Evolutionary conservation across 208 protist genomes (phyloP), one percentile per base, ranked within the genome.

Genomic region (Leishmania arabica): DNA sequence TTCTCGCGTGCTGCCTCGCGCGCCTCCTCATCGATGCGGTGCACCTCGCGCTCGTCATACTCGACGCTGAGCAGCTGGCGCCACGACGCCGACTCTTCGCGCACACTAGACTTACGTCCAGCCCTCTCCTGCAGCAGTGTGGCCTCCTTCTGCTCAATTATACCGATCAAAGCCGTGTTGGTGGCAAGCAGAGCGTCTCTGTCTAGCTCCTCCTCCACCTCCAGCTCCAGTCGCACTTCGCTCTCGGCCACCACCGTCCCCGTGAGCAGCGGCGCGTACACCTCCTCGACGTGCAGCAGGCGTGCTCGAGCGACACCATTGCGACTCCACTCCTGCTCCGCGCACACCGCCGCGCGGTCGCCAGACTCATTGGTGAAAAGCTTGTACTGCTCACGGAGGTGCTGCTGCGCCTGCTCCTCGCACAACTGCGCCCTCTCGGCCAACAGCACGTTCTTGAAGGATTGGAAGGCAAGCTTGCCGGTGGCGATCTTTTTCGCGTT

Each of bases 271-370:
- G 80, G 82, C 13, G 13, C 40, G 62, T 71, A 69, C 24, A 78
- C 74, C 60, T 81, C 75, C 31, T 78, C 78, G 9, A 79, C 72
- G 53, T 79, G 60, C 75, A 80, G 70, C 21, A 70, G 54, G 47
- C 34, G 56, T 53, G 68, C 70, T 9, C 83, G 79, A 27, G 31
- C 56, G 9, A 84, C 4, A 37, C 9, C 69, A 60, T 80, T 73
- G 56, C 79, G 77, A 5, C 40, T 78, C 71, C 79, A 86, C 56
- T 86, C 88, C 80, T 95, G 90, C 66, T 90, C 75, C 6, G 86
- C 80, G 34, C 34, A 66, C 53, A 94, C 40, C 19, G 88, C 78
- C 17, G 79, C 73, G 37, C 92, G 90, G 51, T 87, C 65, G 19
- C 81, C 66, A 1, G 77, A 60, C 82, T 95, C 92, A 15, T 82